Evolutionary conservation across 306 rosid species (phyloP).

Genomic region (Gleditsia sinensis): DNA sequence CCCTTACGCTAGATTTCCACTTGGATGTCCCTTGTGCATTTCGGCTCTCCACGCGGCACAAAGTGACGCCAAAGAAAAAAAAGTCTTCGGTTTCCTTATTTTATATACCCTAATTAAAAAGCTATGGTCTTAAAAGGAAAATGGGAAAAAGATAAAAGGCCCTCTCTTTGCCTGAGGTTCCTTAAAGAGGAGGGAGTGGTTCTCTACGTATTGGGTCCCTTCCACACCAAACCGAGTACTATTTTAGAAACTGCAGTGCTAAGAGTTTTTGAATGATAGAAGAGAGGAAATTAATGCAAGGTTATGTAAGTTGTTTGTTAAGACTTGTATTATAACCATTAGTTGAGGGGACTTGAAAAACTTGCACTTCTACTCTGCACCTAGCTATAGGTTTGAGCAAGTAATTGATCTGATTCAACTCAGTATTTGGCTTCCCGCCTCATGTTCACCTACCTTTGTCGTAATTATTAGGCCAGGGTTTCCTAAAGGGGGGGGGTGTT

Average conservation of each 20-base stretch:
- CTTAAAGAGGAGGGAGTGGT: background rate
- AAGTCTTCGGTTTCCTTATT: too few relatives aligned
- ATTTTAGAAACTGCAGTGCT: background rate
- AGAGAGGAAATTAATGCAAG: background rate
- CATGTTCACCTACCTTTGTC: background rate
- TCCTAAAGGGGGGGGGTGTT: too few relatives aligned
- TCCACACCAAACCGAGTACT: background rate
- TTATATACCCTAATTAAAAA: too few relatives aligned
- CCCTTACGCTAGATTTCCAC: constrained; percentile 39
- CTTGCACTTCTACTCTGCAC: background rate
- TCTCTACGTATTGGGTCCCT: background rate
- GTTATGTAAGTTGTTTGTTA: background rate
- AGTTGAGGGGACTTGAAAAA: background rate
- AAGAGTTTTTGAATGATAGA: background rate
- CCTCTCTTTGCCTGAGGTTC: background rate
- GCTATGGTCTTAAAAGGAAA: background rate
- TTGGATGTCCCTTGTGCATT: constrained; percentile 24
- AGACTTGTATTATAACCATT: background rate
- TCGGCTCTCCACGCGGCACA: constrained; percentile 12
- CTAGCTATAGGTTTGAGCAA: background rate
- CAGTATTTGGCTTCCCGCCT: background rate
- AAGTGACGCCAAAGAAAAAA: too few relatives aligned
- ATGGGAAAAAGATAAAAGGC: background rate
- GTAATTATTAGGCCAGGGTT: too few relatives aligned
- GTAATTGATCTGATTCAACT: too few relatives aligned